Evolutionary conservation across 2,329 filamentous ascomycete genomes (phyloP), one percentile per base, ranked within the genome.

Genomic region (Venturiaceae sp.): DNA sequence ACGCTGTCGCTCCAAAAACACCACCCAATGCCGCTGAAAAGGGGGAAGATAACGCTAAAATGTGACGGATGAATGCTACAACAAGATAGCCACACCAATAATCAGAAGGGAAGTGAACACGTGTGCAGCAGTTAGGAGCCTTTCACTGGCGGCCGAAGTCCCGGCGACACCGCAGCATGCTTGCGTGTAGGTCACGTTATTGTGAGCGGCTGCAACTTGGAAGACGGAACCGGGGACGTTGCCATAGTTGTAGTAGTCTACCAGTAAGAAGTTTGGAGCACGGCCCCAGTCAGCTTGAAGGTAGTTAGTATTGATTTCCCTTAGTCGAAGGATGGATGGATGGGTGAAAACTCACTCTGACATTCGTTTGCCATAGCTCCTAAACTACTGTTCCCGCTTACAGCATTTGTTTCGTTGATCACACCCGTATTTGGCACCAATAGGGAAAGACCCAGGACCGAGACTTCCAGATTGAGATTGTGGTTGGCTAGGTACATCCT

Each of bases 401-500:
- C 54, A 2, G 65, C 69, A 52, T 74, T 74, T 2, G 71, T 72
- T 9, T 65, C 59, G 36, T 69, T 69, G 16, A 73, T 64, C 5
- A 62, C 61, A 3, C 68, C 70, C 0, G 66, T 68, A 33, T 74
- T 72, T 14, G 72, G 72, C 3, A 73, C 66, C 30, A 74, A 58
- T 6, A 73, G 56, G 46, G 60, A 65, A 5, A 63, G 47, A 0
- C 69, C 68, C 9, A 61, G 58, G 7, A 61, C 28, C 13, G 47
- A 55, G 47, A 9, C 81, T 63, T 91, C 80, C 60, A 86, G 80
- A 70, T 96, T 96, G 60, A 96, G 80, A 69, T 96, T 96, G 75
- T 96, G 92, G 72, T 96, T 96, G 66, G 87, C 82, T 67, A 96
- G 80, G 69, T 92, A 95, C 72, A 95, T 78, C 46, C 85, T 80